Evolutionary conservation across 2,329 filamentous ascomycete genomes (phyloP), one percentile per base, ranked within the genome.

Genomic region (Xylariaceae sp.): DNA sequence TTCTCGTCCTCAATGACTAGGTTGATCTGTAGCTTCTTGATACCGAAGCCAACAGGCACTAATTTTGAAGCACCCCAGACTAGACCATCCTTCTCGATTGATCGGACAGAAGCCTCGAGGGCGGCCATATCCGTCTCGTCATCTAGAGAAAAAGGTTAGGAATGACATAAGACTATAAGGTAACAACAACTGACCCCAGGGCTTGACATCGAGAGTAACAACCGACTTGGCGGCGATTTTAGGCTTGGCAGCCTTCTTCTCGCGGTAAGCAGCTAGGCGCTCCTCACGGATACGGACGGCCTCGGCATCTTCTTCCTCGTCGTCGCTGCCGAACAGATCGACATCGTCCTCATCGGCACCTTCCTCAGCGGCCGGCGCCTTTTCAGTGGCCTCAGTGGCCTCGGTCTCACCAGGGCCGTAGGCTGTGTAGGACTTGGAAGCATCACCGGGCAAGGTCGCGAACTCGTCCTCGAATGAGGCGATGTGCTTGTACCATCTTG

Each of bases 1-100:
- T 96, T 96, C 65, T 97, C 92, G 73, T 99, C 94, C 81, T 97
- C 94, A 63, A 97, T 80, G 67, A 97, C 91, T 66, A 97, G 77
- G 86, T 89, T 97, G 81, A 99, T 95, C 84, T 97, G 92, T 62
- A 99, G 86, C 85, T 97, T 97, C 83, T 89, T 94, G 81, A 99
- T 95, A 81, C 94, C 94, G 82, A 89, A 99, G 70, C 91, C 92
- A 68, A 99, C 86, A 64, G 91, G 74, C 50, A 95, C 86, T 63
- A 96, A 80, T 81, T 94, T 89, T 74, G 88, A 91, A 63, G 80
- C 85, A 85, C 92, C 92, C 94, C 94, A 99, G 62, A 95, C 86
- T 60, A 99, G 89, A 78, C 94, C 94, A 48, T 97, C 92, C 81
- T 88, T 85, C 76, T 92, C 84, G 66, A 97, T 92, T 64, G 78